Evolutionary conservation across 2,329 filamentous ascomycete genomes (phyloP), one percentile per base, ranked within the genome.

Genomic region (Neophaeococcomyces aloes): DNA sequence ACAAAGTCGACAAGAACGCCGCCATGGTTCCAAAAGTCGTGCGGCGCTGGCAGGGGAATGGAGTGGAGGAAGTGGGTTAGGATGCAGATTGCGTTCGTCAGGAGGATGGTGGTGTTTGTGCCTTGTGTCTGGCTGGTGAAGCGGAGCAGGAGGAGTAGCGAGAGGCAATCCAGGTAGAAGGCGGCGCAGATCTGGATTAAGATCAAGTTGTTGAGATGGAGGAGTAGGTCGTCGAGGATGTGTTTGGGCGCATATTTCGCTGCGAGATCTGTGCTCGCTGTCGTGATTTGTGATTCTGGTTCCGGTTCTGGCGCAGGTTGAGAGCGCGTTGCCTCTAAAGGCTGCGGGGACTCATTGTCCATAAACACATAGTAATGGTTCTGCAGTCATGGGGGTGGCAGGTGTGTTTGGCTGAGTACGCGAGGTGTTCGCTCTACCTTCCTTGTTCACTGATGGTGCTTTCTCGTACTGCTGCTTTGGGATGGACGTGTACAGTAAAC

Each of bases 11-110:
- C 39, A 8, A 42, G 39, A 15, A 21, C 18, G 17, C 39, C 39
- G 15, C 39, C 39, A 42, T 42, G 39, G 21, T 42, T 42, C 39
- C 39, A 42, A 30, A 42, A 34, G 14, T 35, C 39, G 10, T 31
- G 39, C 3, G 39, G 30, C 15, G 30, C 30, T 3, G 39, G 39
- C 29, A 34, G 18, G 7, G 39, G 10, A 4, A 35, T 29, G 3
- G 30, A 5, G 17, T 35, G 30, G 30, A 42, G 35, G 30, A 35
- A n/a, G 15, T 42, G 39, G 2, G 39, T 35, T 4, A 35, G n/a
- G 18, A 42, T 35, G 31, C 39, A 42, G 11, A 35, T 21, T 5
- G 35, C 10, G 15, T 29, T 35, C 17, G 27, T 21, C 11, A 21
- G 25, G 21, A 42, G 39, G 13, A 42, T 35, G 18, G 30, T 30